Evolutionary conservation across 371 early-diverging fungal species (phyloP).

Genomic region (Mortierella sp.): DNA sequence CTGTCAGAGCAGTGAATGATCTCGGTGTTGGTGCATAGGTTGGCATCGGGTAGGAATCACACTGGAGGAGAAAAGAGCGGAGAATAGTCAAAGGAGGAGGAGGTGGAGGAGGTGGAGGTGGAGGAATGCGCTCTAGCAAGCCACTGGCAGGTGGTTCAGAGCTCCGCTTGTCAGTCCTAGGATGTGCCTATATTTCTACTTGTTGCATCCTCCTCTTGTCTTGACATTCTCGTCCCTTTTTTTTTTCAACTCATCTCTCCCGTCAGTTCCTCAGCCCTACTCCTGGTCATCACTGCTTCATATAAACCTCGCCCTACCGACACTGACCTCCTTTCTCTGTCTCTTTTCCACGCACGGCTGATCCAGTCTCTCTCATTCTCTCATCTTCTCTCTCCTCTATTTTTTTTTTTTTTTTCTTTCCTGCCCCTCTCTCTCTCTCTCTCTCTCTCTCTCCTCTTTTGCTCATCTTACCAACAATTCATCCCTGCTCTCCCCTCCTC

Average conservation of each 20-base stretch:
- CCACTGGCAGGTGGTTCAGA: slow-evolving; percentile 4
- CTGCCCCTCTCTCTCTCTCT: background rate
- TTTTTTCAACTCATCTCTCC: background rate
- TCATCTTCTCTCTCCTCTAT: background rate
- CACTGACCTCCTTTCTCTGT: too few relatives aligned
- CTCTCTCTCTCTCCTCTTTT: background rate
- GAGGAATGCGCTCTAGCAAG: too few relatives aligned
- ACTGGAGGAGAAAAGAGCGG: background rate
- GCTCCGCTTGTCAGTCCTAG: background rate
- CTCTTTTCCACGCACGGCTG: too few relatives aligned
- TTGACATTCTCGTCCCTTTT: background rate
- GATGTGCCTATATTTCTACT: too few relatives aligned
- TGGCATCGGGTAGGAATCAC: slow-evolving; percentile 25
- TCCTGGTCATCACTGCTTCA: too few relatives aligned
- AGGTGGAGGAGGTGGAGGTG: background rate
- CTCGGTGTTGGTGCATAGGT: slow-evolving; percentile 31
- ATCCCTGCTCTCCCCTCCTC: background rate
- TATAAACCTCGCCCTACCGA: too few relatives aligned
- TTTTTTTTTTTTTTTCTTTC: background rate
- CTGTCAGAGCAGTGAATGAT: slow-evolving; percentile 26
- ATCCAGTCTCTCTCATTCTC: background rate
- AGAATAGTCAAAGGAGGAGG: background rate
- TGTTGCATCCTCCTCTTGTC: background rate
- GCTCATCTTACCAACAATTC: background rate
- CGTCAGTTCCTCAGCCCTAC: background rate